A percentile compares a stretch with the other conserved stretches of the same genome.
phyloP scores from a whole-genome alignment of 345 rosid species.

The Erysimum cheiranthoides region DNA sequence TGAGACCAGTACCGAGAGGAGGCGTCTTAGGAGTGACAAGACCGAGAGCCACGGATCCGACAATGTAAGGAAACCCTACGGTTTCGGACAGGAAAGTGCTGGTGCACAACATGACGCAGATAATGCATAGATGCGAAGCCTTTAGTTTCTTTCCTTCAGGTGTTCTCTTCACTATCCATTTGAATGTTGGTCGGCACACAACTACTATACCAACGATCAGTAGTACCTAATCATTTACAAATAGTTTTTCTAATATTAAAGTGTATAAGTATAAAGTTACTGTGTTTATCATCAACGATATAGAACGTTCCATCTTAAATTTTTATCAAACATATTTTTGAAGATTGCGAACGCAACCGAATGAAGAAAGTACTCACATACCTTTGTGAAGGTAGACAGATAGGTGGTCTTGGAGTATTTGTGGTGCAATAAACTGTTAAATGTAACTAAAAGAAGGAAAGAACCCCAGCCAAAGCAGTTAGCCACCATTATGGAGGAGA shows the following conservation, averaged over 20 bases:
- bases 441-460: neutral
- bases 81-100: constrained; percentile 24
- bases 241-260: neutral
- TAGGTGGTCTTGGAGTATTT: neutral
- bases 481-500: constrained; percentile 47
- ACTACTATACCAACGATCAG: constrained; percentile 21
- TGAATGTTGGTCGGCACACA: constrained; percentile 46
- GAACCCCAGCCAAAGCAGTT: constrained; percentile 33
- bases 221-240: constrained; percentile 17
- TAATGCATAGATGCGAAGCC: constrained; percentile 28
- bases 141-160: constrained; percentile 47
- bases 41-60: constrained; percentile 47
- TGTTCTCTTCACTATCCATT: constrained; percentile 49
- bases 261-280: neutral
- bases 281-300: neutral
- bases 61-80: constrained; percentile 39
- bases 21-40: constrained; percentile 45
- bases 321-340: neutral
- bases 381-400: constrained; percentile 29
- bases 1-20: constrained; percentile 45
- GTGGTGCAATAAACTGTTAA: constrained; percentile 1
- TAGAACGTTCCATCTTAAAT: neutral
- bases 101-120: constrained; percentile 41
- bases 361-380: neutral
- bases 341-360: neutral